Evolutionary conservation across 768 basidiomycete species (phyloP), one percentile per base, ranked within the genome.

Genomic region (Mycena venus): DNA sequence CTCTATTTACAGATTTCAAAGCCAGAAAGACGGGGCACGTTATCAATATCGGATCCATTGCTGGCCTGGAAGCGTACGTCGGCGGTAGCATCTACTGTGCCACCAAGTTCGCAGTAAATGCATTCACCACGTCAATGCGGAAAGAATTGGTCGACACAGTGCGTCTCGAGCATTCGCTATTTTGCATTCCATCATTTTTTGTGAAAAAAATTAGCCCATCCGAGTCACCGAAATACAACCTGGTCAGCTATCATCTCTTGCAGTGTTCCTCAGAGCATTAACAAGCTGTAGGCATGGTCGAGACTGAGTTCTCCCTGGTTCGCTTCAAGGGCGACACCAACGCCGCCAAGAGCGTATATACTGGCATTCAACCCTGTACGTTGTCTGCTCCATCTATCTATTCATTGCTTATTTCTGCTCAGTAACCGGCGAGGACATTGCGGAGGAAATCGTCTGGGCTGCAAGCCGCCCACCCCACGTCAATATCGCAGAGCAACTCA

Each of bases 381-480:
- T 85, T 10, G 32, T 27, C 23, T 4, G 36, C 34, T 4, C n/a
- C 60, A 49, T 44, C 38, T 32, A 31, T 56, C 42, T 19, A 47
- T n/a, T 21, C 36, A 32, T 67, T 36, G 27, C 67, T 70, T 62
- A 21, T 71, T 32, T 31, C 14, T 29, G 59, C 73, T 66, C 53
- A 97, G 95, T 98, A 82, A 88, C 90, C 8, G 92, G 93, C 9
- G 89, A 93, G 72, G 97, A 99, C 80, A 94, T 99, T 56, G 98
- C 98, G 1, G 98, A 99, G 82, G 97, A 99, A 84, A 97, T 99
- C 79, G 96, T 98, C 23, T 99, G 98, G 98, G 93, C 93, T 17
- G 98, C 98, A 23, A 89, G 94, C 14, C 92, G 97, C 49, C 97
- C 97, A 14, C 88, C 95, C 47, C 97, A 98, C 80, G 95, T 99